Evolutionary conservation across 352 stramenopile genomes (phyloP).

Genomic region (Pythium rhizo-oryzae): DNA sequence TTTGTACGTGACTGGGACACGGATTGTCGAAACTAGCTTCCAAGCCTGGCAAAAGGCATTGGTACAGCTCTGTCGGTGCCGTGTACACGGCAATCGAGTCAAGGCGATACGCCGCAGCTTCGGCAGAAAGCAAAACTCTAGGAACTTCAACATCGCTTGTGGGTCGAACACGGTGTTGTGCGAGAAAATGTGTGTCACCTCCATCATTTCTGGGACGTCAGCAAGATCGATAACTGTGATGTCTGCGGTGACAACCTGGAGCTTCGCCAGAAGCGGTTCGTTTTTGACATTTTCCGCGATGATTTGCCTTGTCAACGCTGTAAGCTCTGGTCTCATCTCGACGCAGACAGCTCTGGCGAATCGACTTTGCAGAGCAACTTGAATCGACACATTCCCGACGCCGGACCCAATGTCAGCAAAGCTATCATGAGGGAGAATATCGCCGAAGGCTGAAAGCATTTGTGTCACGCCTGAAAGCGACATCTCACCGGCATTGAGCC

Average conservation of each 20-base stretch:
- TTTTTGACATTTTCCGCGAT: not conserved
- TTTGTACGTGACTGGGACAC: not conserved
- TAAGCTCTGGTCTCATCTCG: slow-evolving; percentile 11
- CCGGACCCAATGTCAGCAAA: slow-evolving; percentile 16
- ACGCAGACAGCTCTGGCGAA: not conserved
- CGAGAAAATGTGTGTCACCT: slow-evolving; percentile 7
- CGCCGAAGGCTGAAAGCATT: not conserved
- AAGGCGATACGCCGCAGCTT: slow-evolving; percentile 5
- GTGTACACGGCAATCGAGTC: not conserved
- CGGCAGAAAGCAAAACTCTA: slow-evolving; percentile 1
- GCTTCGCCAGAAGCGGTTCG: slow-evolving; percentile 2
- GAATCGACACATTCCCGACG: slow-evolving; percentile 8
- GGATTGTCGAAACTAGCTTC: not conserved
- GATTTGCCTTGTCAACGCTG: not conserved
- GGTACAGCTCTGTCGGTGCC: not conserved
- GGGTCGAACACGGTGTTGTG: slow-evolving; percentile 12
- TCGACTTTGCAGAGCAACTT: slow-evolving; percentile 14
- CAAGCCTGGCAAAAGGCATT: slow-evolving; percentile 9
- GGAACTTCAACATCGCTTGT: not conserved
- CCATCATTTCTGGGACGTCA: not conserved
- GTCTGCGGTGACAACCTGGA: slow-evolving; percentile 2
- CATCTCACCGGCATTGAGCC: slow-evolving; percentile 16
- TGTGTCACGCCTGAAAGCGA: not conserved
- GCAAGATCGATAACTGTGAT: slow-evolving; percentile 1
- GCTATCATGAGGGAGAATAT: not conserved